A percentile compares a stretch with the other conserved stretches of the same genome.
These are phyloP conservation scores for Phlyctochytrium bullatum DNA, from an alignment of 192 early-diverging fungal genomes.

Conservation along the genomic window DNA sequence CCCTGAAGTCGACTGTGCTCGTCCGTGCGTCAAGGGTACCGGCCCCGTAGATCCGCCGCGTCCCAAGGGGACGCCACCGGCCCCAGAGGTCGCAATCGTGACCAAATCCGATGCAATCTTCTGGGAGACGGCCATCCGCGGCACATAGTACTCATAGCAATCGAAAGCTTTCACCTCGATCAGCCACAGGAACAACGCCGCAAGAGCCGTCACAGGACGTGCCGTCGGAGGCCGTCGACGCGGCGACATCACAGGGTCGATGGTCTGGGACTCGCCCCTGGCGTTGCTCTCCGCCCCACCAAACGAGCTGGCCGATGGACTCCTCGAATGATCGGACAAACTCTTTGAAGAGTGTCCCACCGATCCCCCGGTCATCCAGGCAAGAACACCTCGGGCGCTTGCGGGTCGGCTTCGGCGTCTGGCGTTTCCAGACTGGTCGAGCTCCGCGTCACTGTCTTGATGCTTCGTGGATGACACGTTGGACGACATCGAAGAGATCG, in stretches of 20 bases:
- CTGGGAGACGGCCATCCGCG: neutral
- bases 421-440: too few relatives aligned
- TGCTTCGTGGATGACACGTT: too few relatives aligned
- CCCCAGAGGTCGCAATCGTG: neutral
- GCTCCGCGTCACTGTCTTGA: too few relatives aligned
- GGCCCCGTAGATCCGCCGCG: neutral
- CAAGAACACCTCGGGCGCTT: neutral
- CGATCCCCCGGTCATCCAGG: too few relatives aligned
- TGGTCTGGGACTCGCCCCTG: too few relatives aligned
- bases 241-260: neutral
- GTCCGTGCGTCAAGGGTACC: too few relatives aligned
- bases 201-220: neutral
- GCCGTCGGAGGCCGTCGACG: neutral
- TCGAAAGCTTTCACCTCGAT: neutral
- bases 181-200: slow-evolving; percentile 1
- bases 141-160: neutral
- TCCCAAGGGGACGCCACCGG: neutral
- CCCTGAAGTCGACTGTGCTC: too few relatives aligned
- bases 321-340: neutral
- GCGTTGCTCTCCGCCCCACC: neutral
- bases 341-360: too few relatives aligned
- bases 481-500: too few relatives aligned
- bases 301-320: neutral
- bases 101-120: neutral
- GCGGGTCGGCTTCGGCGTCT: too few relatives aligned